Evolutionary conservation across 257 asterid genomes (phyloP).

Genomic region (Ligustrum vulgare): DNA sequence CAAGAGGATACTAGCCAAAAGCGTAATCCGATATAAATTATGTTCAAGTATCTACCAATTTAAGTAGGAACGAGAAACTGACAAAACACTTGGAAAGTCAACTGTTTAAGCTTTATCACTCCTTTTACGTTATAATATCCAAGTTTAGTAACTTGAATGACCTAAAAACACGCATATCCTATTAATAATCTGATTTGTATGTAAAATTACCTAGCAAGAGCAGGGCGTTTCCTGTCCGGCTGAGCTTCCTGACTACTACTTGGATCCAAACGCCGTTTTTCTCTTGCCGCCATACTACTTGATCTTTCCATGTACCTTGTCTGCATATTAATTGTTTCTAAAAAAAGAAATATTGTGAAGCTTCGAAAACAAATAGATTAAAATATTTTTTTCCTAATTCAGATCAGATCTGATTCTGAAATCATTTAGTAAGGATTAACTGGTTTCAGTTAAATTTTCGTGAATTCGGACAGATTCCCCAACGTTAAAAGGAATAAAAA

Average conservation of each 20-base stretch:
- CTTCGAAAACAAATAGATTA: conserved; percentile 13
- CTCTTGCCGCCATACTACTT: conserved; percentile 67
- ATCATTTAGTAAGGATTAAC: conserved; percentile 20
- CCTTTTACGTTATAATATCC: conserved; percentile 6
- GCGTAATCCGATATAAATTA: background rate
- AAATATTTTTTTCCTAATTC: conserved; percentile 17
- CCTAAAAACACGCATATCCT: background rate
- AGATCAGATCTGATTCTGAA: conserved; percentile 51
- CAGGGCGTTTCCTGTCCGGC: conserved; percentile 90
- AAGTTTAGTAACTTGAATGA: background rate
- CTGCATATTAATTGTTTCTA: conserved; percentile 44
- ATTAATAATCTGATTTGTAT: background rate
- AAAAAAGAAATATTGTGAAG: background rate
- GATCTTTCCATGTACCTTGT: conserved; percentile 58
- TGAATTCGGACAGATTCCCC: conserved; percentile 37
- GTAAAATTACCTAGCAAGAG: conserved; percentile 84
- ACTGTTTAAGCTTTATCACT: conserved; percentile 20
- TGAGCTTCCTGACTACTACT: conserved; percentile 61
- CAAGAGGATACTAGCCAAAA: background rate
- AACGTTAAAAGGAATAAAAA: conserved; percentile 33
- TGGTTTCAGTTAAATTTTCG: conserved; percentile 11
- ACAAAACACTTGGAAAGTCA: conserved; percentile 31
- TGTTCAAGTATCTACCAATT: background rate
- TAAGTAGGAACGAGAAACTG: background rate
- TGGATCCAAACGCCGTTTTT: conserved; percentile 73